Conservation (phyloP, 352 stramenopile species). For the Globisporangium perplexum region DNA sequence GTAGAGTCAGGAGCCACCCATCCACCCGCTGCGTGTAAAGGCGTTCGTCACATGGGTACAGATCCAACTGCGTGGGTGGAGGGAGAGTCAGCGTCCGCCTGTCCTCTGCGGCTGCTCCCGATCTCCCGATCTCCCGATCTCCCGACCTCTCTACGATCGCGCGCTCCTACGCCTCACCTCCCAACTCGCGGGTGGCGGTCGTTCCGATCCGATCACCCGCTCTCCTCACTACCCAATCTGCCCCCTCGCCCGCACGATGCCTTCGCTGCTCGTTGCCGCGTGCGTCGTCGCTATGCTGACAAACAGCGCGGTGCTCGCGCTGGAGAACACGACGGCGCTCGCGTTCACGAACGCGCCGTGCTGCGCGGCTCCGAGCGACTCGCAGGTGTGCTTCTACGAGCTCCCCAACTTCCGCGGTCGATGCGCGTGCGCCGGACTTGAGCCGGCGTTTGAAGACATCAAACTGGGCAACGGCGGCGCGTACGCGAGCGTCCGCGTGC, state of each 20-base stretch:
- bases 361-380: conserved; percentile 2
- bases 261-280: neutral
- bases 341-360: conserved; percentile 10
- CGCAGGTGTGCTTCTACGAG: conserved; percentile 14
- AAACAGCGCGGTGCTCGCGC: neutral
- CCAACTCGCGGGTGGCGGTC: neutral
- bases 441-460: conserved; percentile 14
- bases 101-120: neutral
- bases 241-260: neutral
- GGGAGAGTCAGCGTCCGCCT: neutral
- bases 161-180: neutral
- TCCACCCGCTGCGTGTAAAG: neutral
- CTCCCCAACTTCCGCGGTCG: conserved; percentile 10
- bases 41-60: neutral
- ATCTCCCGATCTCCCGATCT: too few species aligned
- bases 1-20: neutral
- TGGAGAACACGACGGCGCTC: conserved; percentile 14
- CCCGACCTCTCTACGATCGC: neutral
- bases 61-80: neutral
- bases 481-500: conserved; percentile 13
- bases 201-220: neutral
- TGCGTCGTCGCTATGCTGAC: neutral
- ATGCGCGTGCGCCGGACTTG: conserved; percentile 10
- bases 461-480: conserved; percentile 13
- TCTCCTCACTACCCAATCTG: neutral